phyloP scores from a whole-genome alignment of 257 asterid genomes.

The Solanum neorickii region DNA sequence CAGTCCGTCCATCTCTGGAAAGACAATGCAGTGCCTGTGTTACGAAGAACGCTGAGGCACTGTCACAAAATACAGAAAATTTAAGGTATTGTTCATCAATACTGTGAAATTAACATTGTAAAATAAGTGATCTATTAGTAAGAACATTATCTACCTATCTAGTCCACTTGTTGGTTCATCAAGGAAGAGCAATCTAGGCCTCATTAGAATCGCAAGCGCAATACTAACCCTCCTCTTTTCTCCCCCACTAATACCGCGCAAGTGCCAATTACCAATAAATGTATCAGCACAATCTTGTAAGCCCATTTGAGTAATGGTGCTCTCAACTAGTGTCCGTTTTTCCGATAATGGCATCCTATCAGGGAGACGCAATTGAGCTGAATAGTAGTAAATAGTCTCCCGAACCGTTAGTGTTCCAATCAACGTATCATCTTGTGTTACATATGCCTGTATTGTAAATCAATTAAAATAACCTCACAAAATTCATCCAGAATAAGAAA shows the following conservation, averaged over 20 bases:
- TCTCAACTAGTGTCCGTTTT: not conserved
- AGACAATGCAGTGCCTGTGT: conserved; percentile 70
- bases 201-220: conserved; percentile 69
- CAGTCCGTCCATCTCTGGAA: conserved; percentile 87
- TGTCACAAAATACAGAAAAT: conserved; percentile 9
- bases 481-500: not conserved
- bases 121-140: not conserved
- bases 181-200: conserved; percentile 80
- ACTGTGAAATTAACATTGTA: not conserved
- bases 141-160: conserved; percentile 16
- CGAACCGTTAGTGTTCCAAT: not conserved
- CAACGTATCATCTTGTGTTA: not conserved
- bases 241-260: conserved; percentile 69
- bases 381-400: not conserved
- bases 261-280: not conserved
- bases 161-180: conserved; percentile 28
- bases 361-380: not conserved
- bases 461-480: not conserved
- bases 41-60: conserved; percentile 96
- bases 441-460: not conserved
- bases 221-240: conserved; percentile 90
- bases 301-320: not conserved
- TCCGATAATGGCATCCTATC: not conserved
- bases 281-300: not conserved
- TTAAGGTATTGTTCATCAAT: not conserved